These are phyloP conservation scores for Serendipita sp. DNA, from an alignment of 768 basidiomycete species.

Conservation along the genomic window DNA sequence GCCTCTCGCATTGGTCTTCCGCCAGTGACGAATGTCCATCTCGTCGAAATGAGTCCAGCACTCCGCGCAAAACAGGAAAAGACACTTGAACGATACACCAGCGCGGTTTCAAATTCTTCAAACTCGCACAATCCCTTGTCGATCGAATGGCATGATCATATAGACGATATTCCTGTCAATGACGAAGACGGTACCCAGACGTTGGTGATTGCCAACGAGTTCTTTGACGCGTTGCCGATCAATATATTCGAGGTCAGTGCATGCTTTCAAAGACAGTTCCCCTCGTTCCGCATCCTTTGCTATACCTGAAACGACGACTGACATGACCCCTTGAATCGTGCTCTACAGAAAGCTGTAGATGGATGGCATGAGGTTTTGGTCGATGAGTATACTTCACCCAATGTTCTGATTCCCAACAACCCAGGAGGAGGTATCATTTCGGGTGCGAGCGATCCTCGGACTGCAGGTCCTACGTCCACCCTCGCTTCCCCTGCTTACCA, in stretches of 20 bases:
- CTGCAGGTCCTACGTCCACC: background rate
- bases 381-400: conserved; percentile 16
- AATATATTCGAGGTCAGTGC: conserved; percentile 61
- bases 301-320: background rate
- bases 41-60: conserved; percentile 62
- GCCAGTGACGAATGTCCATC: conserved; percentile 35
- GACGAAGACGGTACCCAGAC: conserved; percentile 37
- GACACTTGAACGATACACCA: background rate
- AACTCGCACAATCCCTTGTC: conserved; percentile 16
- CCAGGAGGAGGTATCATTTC: no score
- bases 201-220: conserved; percentile 86
- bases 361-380: conserved; percentile 84
- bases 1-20: conserved; percentile 24
- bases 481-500: background rate
- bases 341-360: conserved; percentile 44
- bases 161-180: conserved; percentile 45
- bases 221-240: conserved; percentile 92
- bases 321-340: background rate
- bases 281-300: background rate
- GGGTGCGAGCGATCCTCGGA: conserved; percentile 12
- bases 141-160: conserved; percentile 54
- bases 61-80: conserved; percentile 41
- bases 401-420: background rate
- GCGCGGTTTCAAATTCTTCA: background rate
- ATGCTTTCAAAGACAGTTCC: background rate